Evolutionary conservation across 257 asterid species (phyloP).

Genomic region (Verbena officinalis): DNA sequence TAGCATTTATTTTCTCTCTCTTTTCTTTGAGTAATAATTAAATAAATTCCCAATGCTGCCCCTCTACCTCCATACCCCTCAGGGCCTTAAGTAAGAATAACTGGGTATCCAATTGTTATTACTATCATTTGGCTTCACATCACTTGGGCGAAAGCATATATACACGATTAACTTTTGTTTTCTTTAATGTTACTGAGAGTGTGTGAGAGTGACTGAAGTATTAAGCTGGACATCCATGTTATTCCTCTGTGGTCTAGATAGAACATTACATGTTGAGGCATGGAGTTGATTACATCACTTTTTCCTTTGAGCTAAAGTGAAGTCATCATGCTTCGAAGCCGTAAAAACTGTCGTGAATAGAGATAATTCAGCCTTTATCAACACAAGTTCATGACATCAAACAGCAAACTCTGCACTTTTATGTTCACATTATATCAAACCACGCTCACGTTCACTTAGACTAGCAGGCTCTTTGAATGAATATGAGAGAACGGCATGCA

Average conservation of each 20-base stretch:
- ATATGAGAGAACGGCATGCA: too few relatives aligned
- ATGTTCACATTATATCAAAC: too few relatives aligned
- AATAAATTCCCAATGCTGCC: neutral
- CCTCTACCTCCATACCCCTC: neutral
- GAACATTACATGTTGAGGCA: neutral
- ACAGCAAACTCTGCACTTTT: too few relatives aligned
- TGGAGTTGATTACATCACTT: neutral
- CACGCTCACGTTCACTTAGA: too few relatives aligned
- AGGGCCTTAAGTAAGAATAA: too few relatives aligned
- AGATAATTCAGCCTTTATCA: too few relatives aligned
- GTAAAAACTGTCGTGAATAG: too few relatives aligned
- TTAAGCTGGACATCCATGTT: slow-evolving; percentile 7
- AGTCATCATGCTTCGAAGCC: too few relatives aligned
- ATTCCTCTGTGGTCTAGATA: neutral
- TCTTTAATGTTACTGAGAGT: neutral
- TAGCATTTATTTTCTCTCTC: neutral
- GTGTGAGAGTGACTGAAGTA: neutral
- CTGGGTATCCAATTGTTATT: neutral
- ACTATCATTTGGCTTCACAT: neutral
- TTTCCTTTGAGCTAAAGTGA: too few relatives aligned
- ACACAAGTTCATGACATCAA: too few relatives aligned
- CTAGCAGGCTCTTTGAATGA: too few relatives aligned
- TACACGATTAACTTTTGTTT: neutral
- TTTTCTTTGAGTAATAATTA: slow-evolving; percentile 2
- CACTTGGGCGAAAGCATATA: neutral